Evolutionary conservation across 331 rosid genomes (phyloP), one percentile per base, ranked within the genome.

Genomic region (Saraca asoca): DNA sequence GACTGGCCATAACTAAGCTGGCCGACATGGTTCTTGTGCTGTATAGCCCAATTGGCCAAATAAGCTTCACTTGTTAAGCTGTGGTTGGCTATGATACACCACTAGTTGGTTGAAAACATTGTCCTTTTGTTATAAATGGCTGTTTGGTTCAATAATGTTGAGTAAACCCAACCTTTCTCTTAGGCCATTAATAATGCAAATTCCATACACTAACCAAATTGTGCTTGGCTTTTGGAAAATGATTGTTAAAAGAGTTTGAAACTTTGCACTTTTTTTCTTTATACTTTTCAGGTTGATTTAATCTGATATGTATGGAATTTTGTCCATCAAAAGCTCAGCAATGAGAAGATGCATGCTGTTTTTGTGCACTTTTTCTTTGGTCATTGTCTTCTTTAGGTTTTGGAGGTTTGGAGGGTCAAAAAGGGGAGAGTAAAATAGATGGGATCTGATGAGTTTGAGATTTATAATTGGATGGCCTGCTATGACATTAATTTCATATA

Each of bases 311-410:
- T 14, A 17, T 20, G 56, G 59, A 37, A 51, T 9, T 64, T 75
- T 73, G 67, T 72, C 75, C 12, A 15, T 14, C 29, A 58, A 75
- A 82, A 82, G 68, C 64, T 67, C 51, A 45, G 51, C 76, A 72
- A 49, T 7, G 6, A 33, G 64, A 44, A 75, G 60, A 70, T 64
- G 39, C 43, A 68, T 68, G 54, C 53, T 44, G 15, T 11, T 52
- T 37, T 66, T 70, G 15, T 62, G 80, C 66, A 50, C 46, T 71
- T 20, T 17, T 51, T 24, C 1, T 24, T 24, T 24, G 31, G 65
- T 55, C 54, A 35, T n/a, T 61, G 39, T 73, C 75, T 66, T 72
- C 74, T 51, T 57, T 17, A 51, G 7, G 16, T 60, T 41, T 41
- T 8, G 38, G 10, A 7, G 62, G 33, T 37, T 59, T 49, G 58